Evolutionary conservation across 345 rosid species (phyloP), one percentile per base, ranked within the genome.

Genomic region (Eucalyptus fibrosa): DNA sequence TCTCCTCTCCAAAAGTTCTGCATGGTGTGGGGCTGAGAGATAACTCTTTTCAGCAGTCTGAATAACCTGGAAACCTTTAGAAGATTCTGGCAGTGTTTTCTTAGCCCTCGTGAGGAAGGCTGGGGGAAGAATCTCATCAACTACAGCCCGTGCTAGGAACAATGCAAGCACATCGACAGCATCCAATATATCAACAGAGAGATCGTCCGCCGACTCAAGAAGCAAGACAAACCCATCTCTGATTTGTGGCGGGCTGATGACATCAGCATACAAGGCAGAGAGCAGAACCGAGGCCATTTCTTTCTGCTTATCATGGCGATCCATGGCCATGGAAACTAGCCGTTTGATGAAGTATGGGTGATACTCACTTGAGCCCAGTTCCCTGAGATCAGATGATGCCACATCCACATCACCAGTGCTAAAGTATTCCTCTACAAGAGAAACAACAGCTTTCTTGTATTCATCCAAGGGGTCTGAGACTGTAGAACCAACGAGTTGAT

Each of bases 21-120:
- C 99, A 86, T 98, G 99, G 92, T 98, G 99, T 17, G 99, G 99
- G 50, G 99, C 99, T n/a, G 98, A 97, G 87, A 98, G 99, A 89
- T 98, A 94, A 92, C 97, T 96, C 95, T 96, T 98, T 89, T 95
- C 99, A 28, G 99, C 98, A 87, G 97, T 97, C 83, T 95, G 95
- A 80, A 97, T 93, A 82, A 95, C 97, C 92, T 96, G 97, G 88
- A 92, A 96, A 50, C 99, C 99, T 93, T 95, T 96, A 2, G 99
- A 96, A 69, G 97, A 90, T 91, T 95, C 98, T 30, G 94, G 95
- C 83, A 98, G 94, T 21, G 94, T 93, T 90, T 95, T 97, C 94
- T 94, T 96, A 60, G 99, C 96, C 93, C 97, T 94, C 26, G 95
- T 90, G 77, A 97, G 94, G 90, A 98, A 98, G 89, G 95, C 93